phyloP scores from a whole-genome alignment of 1,284 basidiomycete species.

The Malassezia furfur region DNA sequence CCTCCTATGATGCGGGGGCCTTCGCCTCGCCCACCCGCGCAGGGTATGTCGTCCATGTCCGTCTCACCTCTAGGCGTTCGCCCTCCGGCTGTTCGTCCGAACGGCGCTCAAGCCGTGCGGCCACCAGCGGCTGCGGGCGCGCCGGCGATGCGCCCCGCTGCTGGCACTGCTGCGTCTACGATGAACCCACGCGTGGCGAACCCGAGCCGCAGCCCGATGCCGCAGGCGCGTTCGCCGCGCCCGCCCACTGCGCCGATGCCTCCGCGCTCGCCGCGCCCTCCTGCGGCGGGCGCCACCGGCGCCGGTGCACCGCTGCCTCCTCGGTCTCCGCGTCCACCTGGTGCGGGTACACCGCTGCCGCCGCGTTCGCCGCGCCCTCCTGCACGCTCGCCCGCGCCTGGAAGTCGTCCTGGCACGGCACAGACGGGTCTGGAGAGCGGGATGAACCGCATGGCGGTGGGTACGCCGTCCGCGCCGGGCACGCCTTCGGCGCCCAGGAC shows the following conservation, averaged over 20 bases:
- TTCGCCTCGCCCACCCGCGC: slow-evolving; percentile 13
- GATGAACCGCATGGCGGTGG: slow-evolving; percentile 3
- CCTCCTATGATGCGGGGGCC: slow-evolving; percentile 14
- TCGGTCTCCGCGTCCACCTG: neutral
- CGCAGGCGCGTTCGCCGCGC: slow-evolving; percentile 8
- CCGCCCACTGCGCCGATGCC: slow-evolving; percentile 1
- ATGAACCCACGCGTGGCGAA: neutral
- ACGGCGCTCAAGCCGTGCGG: neutral
- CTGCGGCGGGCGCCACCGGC: neutral
- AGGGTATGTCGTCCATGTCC: neutral
- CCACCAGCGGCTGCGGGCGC: neutral
- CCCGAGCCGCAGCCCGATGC: slow-evolving; percentile 11
- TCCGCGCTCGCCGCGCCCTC: neutral
- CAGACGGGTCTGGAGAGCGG: neutral
- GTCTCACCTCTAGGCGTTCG: neutral
- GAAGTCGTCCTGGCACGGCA: neutral
- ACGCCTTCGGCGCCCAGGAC: neutral
- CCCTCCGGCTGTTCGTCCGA: neutral
- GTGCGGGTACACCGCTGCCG: neutral
- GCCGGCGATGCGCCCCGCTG: neutral
- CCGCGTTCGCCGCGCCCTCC: slow-evolving; percentile 2
- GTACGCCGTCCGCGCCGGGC: neutral
- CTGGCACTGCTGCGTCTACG: neutral
- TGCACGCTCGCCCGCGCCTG: slow-evolving; percentile 7
- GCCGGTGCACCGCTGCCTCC: neutral